A percentile compares a stretch with the other conserved stretches of the same genome.
phyloP scores from a whole-genome alignment of 805 yeast species.

The Hanseniaspora singularis region DNA sequence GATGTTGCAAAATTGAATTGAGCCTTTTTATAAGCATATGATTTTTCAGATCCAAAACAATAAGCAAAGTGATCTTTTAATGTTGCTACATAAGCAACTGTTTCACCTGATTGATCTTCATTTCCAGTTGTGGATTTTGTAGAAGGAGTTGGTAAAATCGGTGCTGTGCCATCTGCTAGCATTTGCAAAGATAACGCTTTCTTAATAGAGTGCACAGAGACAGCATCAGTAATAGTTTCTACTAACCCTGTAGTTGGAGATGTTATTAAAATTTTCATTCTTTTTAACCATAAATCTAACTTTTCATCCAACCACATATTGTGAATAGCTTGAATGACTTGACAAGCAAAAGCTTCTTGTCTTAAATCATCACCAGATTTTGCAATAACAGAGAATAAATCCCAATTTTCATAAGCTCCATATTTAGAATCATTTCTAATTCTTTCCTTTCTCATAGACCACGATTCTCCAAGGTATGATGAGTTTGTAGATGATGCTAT shows the following conservation, averaged over 20 bases:
- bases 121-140: background rate
- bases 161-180: conserved; percentile 39
- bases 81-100: conserved; percentile 53
- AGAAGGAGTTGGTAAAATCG: background rate
- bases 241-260: conserved; percentile 85
- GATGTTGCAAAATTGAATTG: conserved; percentile 77
- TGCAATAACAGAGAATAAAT: conserved; percentile 85
- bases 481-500: too few species aligned
- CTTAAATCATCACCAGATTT: conserved; percentile 92
- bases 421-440: conserved; percentile 65
- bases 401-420: conserved; percentile 90
- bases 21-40: conserved; percentile 52
- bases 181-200: conserved; percentile 76
- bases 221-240: conserved; percentile 90
- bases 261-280: conserved; percentile 84
- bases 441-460: conserved; percentile 71
- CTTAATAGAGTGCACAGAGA: conserved; percentile 87
- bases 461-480: conserved; percentile 79
- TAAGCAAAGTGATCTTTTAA: conserved; percentile 66
- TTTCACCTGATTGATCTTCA: conserved; percentile 39
- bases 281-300: conserved; percentile 78
- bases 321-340: conserved; percentile 75
- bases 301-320: conserved; percentile 64
- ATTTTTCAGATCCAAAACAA: conserved; percentile 55
- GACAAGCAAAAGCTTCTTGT: conserved; percentile 97